Evolutionary conservation across 129 eudicot genomes (phyloP), one percentile per base, ranked within the genome.

Genomic region (Saposhnikovia divaricata): DNA sequence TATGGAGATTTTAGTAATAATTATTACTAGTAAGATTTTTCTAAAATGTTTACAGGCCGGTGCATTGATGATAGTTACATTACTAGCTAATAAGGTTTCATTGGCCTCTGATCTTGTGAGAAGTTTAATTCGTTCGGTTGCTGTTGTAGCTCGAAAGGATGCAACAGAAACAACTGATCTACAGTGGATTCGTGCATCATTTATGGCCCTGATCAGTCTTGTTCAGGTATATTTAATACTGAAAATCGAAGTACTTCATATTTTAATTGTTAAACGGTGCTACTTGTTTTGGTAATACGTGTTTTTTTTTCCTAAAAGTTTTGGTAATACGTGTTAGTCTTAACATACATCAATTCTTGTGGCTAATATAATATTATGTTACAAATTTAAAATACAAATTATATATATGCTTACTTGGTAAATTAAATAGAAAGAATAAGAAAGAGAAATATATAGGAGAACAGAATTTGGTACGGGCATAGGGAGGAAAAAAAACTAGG

Each of bases 21-120:
- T 9, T 42, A 45, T 44, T 45, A 46, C 2, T 46, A 44, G 61
- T 34, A 74, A 44, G 28, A 6, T 43, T 69, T 84, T 66, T 12
- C 63, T 66, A 69, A 75, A 21, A 19, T 75, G 7, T 78, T 47
- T 34, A 57, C 84, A 93, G 98, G 97, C 97, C 66, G 90, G 97
- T 78, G 86, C 97, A 42, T 81, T 95, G 84, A 95, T 95, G 93
- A 89, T 95, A 78, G 92, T 89, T 84, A 88, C 90, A 55, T 77
- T 89, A 74, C 87, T 92, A 47, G 92, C 96, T 74, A 85, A 86
- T 78, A 95, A 90, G 85, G 85, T 86, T 78, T 47, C 87, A 71
- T 80, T 95, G 81, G 87, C 97, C 74, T 77, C 90, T 77, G 83
- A 81, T 83, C 89, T 95, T 55, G 88, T 85, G 71, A 89, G 88